phyloP scores from a whole-genome alignment of 768 basidiomycete genomes.

The Pleurotus cornucopiae region DNA sequence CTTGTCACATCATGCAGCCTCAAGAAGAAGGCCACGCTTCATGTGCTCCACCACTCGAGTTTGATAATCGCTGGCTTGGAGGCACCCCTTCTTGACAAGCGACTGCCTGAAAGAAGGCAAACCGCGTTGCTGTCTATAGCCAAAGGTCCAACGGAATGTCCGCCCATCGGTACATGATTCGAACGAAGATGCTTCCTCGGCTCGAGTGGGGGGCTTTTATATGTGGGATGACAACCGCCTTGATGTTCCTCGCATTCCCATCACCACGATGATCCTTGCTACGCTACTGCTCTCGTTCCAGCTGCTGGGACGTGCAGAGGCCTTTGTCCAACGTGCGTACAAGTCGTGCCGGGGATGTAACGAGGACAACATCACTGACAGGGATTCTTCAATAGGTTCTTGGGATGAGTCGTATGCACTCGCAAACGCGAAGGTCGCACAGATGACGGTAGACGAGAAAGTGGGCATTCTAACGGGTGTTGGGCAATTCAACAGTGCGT shows the following conservation, averaged over 20 bases:
- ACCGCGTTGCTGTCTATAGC: no score
- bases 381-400: slow-evolving; percentile 25
- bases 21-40: no score
- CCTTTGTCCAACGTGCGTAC: neutral
- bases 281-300: neutral
- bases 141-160: no score
- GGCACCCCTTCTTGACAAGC: no score
- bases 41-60: no score
- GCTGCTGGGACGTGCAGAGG: neutral
- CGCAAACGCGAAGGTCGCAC: slow-evolving; percentile 28
- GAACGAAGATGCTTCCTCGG: no score
- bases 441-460: slow-evolving; percentile 44
- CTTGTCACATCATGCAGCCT: neutral
- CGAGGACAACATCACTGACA: neutral
- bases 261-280: neutral
- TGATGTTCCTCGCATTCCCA: neutral
- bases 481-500: slow-evolving; percentile 37
- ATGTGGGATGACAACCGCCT: no score
- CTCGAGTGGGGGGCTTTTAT: no score
- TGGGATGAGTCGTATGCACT: slow-evolving; percentile 41
- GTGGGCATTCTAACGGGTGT: slow-evolving; percentile 41
- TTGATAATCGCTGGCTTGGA: no score
- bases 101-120: no score
- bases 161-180: no score
- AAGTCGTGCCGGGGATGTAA: neutral